Percentiles rank a stretch among this genome's conserved stretches.
Evolutionary conservation across 176 grass and related monocot species (phyloP).

Genomic region (Paspalum vaginatum): DNA sequence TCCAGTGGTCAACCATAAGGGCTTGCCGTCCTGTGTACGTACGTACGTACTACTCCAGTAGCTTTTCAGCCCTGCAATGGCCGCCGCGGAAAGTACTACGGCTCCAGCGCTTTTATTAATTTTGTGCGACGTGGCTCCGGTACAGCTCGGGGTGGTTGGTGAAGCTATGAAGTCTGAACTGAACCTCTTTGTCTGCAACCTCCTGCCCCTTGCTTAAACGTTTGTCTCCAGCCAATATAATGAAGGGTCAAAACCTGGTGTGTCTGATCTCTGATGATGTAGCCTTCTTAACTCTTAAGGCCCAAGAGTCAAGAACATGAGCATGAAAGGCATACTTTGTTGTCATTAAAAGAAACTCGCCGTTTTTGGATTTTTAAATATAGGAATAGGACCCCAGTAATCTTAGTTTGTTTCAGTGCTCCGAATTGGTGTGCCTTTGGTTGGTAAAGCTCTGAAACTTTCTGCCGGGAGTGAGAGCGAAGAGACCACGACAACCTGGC

Average conservation of each 20-base stretch:
- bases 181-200: not conserved
- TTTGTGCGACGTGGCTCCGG: not conserved
- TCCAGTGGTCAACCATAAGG: slow-evolving; percentile 22
- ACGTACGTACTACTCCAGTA: not conserved
- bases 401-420: not conserved
- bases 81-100: not conserved
- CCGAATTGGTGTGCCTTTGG: slow-evolving; percentile 9
- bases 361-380: not conserved
- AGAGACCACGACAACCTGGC: not conserved
- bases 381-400: not conserved
- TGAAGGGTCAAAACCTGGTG: not conserved
- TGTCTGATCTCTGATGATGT: too few relatives aligned
- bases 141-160: slow-evolving; percentile 8
- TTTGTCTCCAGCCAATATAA: too few relatives aligned
- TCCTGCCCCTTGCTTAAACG: not conserved
- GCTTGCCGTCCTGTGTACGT: too few relatives aligned
- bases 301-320: not conserved
- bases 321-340: not conserved
- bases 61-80: slow-evolving; percentile 17
- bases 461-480: not conserved
- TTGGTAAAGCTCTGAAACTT: slow-evolving; percentile 29
- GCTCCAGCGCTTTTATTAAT: slow-evolving; percentile 6
- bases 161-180: slow-evolving; percentile 23
- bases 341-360: not conserved
- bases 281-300: not conserved